These are phyloP conservation scores for Aethionema arabicum DNA, from an alignment of 345 rosid genomes.

Conservation along the genomic window DNA sequence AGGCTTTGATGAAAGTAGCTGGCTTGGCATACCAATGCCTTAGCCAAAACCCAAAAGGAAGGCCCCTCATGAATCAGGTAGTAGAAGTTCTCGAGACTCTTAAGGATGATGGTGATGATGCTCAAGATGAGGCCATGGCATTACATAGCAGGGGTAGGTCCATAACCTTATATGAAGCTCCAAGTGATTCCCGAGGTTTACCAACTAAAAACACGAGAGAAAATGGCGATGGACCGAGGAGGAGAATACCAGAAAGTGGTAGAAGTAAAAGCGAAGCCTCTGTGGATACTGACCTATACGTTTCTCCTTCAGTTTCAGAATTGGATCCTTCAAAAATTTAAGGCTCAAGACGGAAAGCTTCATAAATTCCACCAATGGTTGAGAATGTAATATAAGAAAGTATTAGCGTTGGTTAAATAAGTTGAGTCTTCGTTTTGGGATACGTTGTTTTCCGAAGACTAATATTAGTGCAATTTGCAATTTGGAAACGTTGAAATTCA, in stretches of 20 bases:
- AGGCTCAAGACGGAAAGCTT: conserved; percentile 24
- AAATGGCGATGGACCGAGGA: conserved; percentile 26
- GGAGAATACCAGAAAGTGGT: conserved; percentile 41
- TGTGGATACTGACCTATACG: conserved; percentile 13
- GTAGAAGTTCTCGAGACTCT: conserved; percentile 72
- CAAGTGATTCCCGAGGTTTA: conserved; percentile 31
- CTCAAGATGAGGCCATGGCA: conserved; percentile 44
- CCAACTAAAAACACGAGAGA: conserved; percentile 19
- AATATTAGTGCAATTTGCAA: conserved; percentile 26
- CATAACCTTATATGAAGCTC: conserved; percentile 56
- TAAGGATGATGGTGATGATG: conserved; percentile 39
- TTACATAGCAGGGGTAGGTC: conserved; percentile 39
- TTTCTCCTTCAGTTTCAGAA: conserved; percentile 29
- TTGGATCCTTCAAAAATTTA: conserved; percentile 29
- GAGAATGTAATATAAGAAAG: conserved; percentile 30
- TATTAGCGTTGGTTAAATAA: conserved; percentile 35
- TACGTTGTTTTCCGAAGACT: conserved; percentile 21
- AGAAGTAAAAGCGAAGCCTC: conserved; percentile 56
- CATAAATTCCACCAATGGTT: conserved; percentile 7
- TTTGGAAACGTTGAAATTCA: conserved; percentile 17
- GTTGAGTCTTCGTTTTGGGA: conserved; percentile 27
- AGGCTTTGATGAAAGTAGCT: conserved; percentile 69
- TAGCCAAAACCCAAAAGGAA: conserved; percentile 89
- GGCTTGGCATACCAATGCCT: conserved; percentile 80
- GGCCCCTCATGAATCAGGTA: conserved; percentile 81